A percentile compares a stretch with the other conserved stretches of the same genome.
phyloP scores from a whole-genome alignment of 2,329 filamentous ascomycete species.

The Neofusicoccum ribis region DNA sequence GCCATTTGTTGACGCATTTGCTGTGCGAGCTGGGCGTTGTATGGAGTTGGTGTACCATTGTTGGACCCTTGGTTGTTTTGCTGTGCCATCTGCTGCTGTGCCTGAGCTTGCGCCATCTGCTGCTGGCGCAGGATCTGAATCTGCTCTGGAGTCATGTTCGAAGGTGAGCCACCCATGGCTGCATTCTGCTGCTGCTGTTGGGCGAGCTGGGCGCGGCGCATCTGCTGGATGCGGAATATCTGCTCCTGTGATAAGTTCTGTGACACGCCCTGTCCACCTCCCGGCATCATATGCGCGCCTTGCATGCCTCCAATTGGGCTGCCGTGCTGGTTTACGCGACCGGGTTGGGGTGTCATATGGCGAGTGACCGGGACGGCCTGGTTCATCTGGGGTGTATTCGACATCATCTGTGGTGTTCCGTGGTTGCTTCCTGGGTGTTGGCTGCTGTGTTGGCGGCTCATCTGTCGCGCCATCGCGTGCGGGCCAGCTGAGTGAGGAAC shows the following conservation, averaged over 20 bases:
- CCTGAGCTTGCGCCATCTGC: constrained; percentile 2
- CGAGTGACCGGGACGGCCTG: constrained; percentile 35
- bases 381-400: constrained; percentile 40
- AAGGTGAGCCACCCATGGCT: constrained; percentile 20
- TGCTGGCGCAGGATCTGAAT: constrained; percentile 25
- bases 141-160: constrained; percentile 38
- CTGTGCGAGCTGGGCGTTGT: constrained; percentile 13
- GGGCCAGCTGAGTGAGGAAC: constrained; percentile 35
- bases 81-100: background rate
- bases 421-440: constrained; percentile 36
- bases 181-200: constrained; percentile 18
- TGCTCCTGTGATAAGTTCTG: constrained; percentile 12
- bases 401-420: constrained; percentile 40
- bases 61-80: constrained; percentile 13
- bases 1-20: constrained; percentile 19
- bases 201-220: constrained; percentile 4
- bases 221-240: constrained; percentile 11
- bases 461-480: constrained; percentile 35
- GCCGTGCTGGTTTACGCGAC: constrained; percentile 36
- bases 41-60: constrained; percentile 3
- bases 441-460: constrained; percentile 38
- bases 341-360: constrained; percentile 41
- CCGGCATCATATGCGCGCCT: constrained; percentile 39
- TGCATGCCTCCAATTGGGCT: constrained; percentile 37
- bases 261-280: constrained; percentile 30